Evolutionary conservation across 495 filamentous ascomycete species (phyloP).

Genomic region (Parathielavia hyrcaniae): DNA sequence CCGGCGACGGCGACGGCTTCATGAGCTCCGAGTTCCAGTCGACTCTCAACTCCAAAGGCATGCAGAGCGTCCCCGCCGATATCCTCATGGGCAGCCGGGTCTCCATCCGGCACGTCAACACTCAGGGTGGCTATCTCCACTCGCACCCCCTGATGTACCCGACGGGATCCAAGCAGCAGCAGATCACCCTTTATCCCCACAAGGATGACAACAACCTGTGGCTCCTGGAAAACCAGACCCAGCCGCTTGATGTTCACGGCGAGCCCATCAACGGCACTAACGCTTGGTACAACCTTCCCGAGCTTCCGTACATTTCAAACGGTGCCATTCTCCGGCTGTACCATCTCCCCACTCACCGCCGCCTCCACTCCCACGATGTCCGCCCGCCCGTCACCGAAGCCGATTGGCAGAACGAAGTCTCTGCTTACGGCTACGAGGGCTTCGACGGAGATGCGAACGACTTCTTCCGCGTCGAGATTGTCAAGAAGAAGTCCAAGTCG

Average conservation of each 20-base stretch:
- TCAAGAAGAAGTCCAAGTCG: slow-evolving; percentile 80
- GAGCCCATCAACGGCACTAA: slow-evolving; percentile 66
- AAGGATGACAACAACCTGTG: slow-evolving; percentile 98
- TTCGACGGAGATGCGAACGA: slow-evolving; percentile 97
- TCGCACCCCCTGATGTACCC: slow-evolving; percentile 98
- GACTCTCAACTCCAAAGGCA: slow-evolving; percentile 89
- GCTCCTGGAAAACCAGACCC: slow-evolving; percentile 90
- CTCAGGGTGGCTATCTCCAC: slow-evolving; percentile 94
- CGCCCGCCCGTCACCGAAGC: slow-evolving; percentile 96
- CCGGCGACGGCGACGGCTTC: slow-evolving; percentile 95
- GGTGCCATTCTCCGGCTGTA: slow-evolving; percentile 75
- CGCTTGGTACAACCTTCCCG: slow-evolving; percentile 72
- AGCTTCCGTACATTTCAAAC: slow-evolving; percentile 66
- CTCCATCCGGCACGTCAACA: slow-evolving; percentile 85
- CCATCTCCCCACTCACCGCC: slow-evolving; percentile 72
- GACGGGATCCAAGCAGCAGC: slow-evolving; percentile 93
- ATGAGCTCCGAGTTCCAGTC: slow-evolving; percentile 99
- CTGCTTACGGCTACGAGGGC: slow-evolving; percentile 94
- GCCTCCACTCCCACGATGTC: slow-evolving; percentile 93
- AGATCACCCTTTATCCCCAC: slow-evolving; percentile 96
- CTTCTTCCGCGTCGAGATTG: slow-evolving; percentile 87
- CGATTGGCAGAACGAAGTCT: slow-evolving; percentile 98
- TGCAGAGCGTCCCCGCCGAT: slow-evolving; percentile 92
- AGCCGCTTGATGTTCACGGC: slow-evolving; percentile 71
- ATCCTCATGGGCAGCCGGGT: slow-evolving; percentile 83